Evolutionary conservation across 2,329 filamentous ascomycete genomes (phyloP).

Genomic region (Colletotrichum sp.): DNA sequence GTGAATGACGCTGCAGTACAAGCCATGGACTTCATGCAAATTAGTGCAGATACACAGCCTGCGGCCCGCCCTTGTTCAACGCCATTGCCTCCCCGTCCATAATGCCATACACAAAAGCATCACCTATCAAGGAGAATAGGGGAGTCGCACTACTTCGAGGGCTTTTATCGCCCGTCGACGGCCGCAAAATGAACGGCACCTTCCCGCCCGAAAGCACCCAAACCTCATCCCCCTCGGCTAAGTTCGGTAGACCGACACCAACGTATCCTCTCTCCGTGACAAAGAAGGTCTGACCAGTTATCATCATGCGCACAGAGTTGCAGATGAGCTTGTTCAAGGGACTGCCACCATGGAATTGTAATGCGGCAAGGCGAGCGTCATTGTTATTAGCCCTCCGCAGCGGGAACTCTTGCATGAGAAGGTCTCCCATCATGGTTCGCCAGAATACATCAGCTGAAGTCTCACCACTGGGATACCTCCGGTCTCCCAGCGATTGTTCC

Average conservation of each 20-base stretch:
- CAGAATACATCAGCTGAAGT: background rate
- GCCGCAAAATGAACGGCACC: background rate
- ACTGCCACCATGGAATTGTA: background rate
- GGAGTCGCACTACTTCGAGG: background rate
- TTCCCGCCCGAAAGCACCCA: background rate
- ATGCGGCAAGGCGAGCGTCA: background rate
- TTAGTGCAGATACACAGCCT: background rate
- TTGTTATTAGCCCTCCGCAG: background rate
- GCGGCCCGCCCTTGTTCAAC: background rate
- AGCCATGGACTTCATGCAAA: background rate
- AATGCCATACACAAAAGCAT: background rate
- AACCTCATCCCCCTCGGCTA: background rate
- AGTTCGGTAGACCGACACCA: background rate
- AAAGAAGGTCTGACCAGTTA: background rate
- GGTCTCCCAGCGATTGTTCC: background rate
- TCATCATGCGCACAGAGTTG: background rate
- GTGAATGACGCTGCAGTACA: background rate
- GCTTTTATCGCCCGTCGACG: fast-evolving
- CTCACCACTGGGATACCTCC: background rate
- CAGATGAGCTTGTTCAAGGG: background rate
- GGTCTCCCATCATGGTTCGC: background rate
- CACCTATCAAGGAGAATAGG: background rate
- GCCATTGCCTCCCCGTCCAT: background rate
- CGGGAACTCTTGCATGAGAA: background rate
- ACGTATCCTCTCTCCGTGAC: background rate